Conservation (phyloP, 2,329 filamentous ascomycete species). For the Colletotrichum abscissum region DNA sequence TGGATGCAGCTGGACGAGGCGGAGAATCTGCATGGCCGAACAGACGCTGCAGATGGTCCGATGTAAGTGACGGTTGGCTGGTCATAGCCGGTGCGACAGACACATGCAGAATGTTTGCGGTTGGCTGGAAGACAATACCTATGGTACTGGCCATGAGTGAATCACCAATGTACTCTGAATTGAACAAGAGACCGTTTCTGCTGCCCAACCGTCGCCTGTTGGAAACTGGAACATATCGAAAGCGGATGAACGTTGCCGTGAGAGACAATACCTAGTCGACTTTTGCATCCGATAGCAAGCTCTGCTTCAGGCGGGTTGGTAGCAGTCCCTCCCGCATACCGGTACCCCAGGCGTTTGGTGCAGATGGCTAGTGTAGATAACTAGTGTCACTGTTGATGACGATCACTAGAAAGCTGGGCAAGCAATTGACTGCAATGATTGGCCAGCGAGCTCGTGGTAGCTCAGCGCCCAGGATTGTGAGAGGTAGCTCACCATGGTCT, state of each 20-base stretch:
- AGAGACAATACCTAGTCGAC: not conserved
- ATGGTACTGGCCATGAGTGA: not conserved
- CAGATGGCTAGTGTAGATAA: not conserved
- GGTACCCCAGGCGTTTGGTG: not conserved
- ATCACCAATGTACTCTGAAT: not conserved
- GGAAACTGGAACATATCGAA: not conserved
- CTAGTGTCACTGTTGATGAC: constrained; percentile 16
- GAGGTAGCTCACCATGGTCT: constrained; percentile 24
- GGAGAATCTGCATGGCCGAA: constrained; percentile 8
- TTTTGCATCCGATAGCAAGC: not conserved
- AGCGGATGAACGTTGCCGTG: not conserved
- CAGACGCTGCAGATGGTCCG: not conserved
- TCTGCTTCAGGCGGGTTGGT: constrained; percentile 1
- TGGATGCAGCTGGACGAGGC: constrained; percentile 14
- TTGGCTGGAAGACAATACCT: not conserved
- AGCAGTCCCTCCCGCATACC: constrained; percentile 20
- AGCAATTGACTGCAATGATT: constrained; percentile 27
- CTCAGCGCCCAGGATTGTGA: constrained; percentile 26
- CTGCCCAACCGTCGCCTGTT: not conserved
- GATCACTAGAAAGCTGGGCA: constrained; percentile 19
- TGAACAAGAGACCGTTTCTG: not conserved
- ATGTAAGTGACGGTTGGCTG: constrained; percentile 8
- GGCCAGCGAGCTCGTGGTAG: constrained; percentile 18
- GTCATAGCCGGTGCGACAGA: constrained; percentile 3
- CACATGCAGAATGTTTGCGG: not conserved